Percentiles rank a stretch among this genome's conserved stretches.
These are phyloP conservation scores for Fusarium napiforme DNA, from an alignment of 2,329 filamentous ascomycete species.

Conservation along the genomic window DNA sequence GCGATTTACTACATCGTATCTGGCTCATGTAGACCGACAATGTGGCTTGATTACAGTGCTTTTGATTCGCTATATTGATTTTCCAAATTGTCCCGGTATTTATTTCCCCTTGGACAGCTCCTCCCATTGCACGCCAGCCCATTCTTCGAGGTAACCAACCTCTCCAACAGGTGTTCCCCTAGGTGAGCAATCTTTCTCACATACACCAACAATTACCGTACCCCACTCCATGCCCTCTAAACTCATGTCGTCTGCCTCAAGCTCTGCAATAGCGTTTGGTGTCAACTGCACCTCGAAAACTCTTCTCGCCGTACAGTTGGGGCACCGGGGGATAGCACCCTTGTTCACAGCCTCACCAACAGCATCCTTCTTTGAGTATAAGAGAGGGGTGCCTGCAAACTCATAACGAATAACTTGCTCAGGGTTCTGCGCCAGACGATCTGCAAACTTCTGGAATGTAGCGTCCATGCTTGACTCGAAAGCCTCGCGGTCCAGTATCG, in stretches of 20 bases:
- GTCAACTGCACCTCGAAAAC: slow-evolving; percentile 94
- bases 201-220: slow-evolving; percentile 88
- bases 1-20: slow-evolving; percentile 40
- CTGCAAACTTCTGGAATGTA: slow-evolving; percentile 83
- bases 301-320: slow-evolving; percentile 77
- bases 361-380: slow-evolving; percentile 82
- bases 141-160: slow-evolving; percentile 89
- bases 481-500: slow-evolving; percentile 71
- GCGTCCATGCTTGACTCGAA: slow-evolving; percentile 81
- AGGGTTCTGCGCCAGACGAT: slow-evolving; percentile 80
- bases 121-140: slow-evolving; percentile 99
- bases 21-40: slow-evolving; percentile 11
- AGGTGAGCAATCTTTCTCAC: slow-evolving; percentile 79
- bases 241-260: slow-evolving; percentile 80
- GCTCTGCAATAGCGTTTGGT: slow-evolving; percentile 87
- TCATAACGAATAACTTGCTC: slow-evolving; percentile 87
- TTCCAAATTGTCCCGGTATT: background rate
- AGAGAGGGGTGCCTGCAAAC: slow-evolving; percentile 75
- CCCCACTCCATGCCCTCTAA: slow-evolving; percentile 98
- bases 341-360: slow-evolving; percentile 73
- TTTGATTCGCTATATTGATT: slow-evolving; percentile 21
- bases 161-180: slow-evolving; percentile 67
- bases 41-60: slow-evolving; percentile 10
- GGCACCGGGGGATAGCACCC: slow-evolving; percentile 76
- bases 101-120: slow-evolving; percentile 65